phyloP scores from a whole-genome alignment of 2,329 filamentous ascomycete species.

The Microsporum audouinii region DNA sequence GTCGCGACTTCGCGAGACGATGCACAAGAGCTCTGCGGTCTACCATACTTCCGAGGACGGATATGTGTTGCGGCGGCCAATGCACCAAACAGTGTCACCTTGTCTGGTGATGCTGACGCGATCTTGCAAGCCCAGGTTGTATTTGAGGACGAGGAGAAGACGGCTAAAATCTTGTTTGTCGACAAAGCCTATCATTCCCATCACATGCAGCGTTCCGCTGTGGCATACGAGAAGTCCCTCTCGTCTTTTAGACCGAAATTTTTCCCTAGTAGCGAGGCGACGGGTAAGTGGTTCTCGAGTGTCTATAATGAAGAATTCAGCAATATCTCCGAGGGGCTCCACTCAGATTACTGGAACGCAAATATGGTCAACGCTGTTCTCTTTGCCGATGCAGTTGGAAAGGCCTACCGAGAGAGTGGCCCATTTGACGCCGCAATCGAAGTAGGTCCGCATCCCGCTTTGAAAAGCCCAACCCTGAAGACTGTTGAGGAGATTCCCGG shows the following conservation, averaged over 20 bases:
- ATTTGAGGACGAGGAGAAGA: conserved; percentile 13
- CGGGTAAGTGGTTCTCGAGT: neutral
- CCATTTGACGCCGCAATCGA: conserved; percentile 10
- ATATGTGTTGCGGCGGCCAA: conserved; percentile 28
- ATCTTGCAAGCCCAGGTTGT: conserved; percentile 9
- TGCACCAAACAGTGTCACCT: conserved; percentile 25
- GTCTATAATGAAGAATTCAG: neutral
- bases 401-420: neutral
- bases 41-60: neutral
- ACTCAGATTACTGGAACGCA: neutral
- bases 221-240: conserved; percentile 11
- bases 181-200: conserved; percentile 27
- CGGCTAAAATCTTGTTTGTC: conserved; percentile 1
- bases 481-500: neutral
- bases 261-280: too few species aligned
- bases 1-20: conserved; percentile 9
- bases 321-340: neutral
- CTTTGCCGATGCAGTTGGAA: neutral
- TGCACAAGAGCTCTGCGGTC: neutral
- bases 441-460: conserved; percentile 15
- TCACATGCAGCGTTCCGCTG: conserved; percentile 16
- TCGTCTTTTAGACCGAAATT: neutral
- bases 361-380: conserved; percentile 6
- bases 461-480: conserved; percentile 13
- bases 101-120: conserved; percentile 26